Conservation (phyloP, 352 stramenopile species). For the Phytophthora lateralis region DNA sequence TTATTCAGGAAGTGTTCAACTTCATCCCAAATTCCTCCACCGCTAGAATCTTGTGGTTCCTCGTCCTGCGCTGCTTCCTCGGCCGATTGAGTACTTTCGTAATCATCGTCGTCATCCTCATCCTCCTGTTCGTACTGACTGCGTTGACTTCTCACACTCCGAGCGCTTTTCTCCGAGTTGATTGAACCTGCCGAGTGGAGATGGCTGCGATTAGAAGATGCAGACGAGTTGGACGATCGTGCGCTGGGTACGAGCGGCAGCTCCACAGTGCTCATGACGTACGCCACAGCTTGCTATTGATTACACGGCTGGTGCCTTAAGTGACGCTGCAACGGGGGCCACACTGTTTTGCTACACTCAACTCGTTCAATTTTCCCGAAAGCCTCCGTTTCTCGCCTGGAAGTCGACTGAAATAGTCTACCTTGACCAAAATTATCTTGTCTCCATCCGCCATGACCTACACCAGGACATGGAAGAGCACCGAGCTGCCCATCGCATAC, state of each 20-base stretch:
- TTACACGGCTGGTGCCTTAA: slow-evolving; percentile 11
- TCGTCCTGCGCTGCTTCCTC: slow-evolving; percentile 24
- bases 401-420: slow-evolving; percentile 32
- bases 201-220: slow-evolving; percentile 46
- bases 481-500: slow-evolving; percentile 74
- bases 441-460: slow-evolving; percentile 20
- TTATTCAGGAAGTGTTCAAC: slow-evolving; percentile 81
- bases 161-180: slow-evolving; percentile 40
- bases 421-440: slow-evolving; percentile 20
- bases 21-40: slow-evolving; percentile 64
- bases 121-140: slow-evolving; percentile 29
- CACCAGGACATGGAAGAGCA: slow-evolving; percentile 78
- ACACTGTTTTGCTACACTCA: slow-evolving; percentile 5
- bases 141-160: slow-evolving; percentile 37
- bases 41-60: slow-evolving; percentile 52
- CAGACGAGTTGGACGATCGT: slow-evolving; percentile 45
- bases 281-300: slow-evolving; percentile 22
- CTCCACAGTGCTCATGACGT: slow-evolving; percentile 54
- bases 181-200: slow-evolving; percentile 51
- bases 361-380: background rate
- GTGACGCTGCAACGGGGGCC: background rate
- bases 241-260: slow-evolving; percentile 56
- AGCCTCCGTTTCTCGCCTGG: slow-evolving; percentile 22
- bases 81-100: slow-evolving; percentile 13
- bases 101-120: slow-evolving; percentile 9